Evolutionary conservation across 1,284 basidiomycete genomes (phyloP), one percentile per base, ranked within the genome.

Genomic region (Cryptococcus hybrid): DNA sequence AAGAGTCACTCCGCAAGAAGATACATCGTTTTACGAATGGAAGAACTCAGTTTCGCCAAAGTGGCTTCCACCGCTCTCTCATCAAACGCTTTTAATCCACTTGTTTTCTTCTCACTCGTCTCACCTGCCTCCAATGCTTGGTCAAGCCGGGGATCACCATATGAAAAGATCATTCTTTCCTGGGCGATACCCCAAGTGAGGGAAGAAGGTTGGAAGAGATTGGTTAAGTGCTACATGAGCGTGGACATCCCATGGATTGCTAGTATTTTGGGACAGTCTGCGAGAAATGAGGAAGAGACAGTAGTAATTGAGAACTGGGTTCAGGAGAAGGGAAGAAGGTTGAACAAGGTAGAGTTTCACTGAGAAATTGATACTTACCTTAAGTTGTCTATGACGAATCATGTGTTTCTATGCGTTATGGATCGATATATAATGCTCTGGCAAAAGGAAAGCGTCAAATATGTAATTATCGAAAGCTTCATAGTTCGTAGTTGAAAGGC

Each of bases 151-250:
- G 7, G 35, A 6, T 3, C 54, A 8, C 24, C 52, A 3, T 65
- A 67, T 47, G 73, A 75, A 54, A 53, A 63, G 12, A 58, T 61
- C 2, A 54, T 77, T 1, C 61, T 77, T 0, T 45, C 61, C 0
- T 73, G 72, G 73, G 68, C 64, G 2, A 49, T 55, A 13, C 59
- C 62, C 1, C 35, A 42, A 1, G 64, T 73, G 1, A 65, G 70
- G 35, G 62, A 69, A 12, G 58, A 63, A 51, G 66, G 70, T 0
- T 71, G 67, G 61, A 63, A 59, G 8, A 47, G 68, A 3, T 30
- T 77, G 51, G 58, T 51, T 36, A 65, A 60, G 47, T 61, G 63
- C 5, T 77, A 77, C 54, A 45, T 75, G 24, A 54, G 60, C 7
- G 56, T 55, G 1, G 37, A 58, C 3, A 13, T 64, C 3, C 57